Percentiles rank a stretch among this genome's conserved stretches.
These are phyloP conservation scores for Suhomyces ambrosiae DNA, from an alignment of 1,139 yeast genomes.

Conservation along the genomic window DNA sequence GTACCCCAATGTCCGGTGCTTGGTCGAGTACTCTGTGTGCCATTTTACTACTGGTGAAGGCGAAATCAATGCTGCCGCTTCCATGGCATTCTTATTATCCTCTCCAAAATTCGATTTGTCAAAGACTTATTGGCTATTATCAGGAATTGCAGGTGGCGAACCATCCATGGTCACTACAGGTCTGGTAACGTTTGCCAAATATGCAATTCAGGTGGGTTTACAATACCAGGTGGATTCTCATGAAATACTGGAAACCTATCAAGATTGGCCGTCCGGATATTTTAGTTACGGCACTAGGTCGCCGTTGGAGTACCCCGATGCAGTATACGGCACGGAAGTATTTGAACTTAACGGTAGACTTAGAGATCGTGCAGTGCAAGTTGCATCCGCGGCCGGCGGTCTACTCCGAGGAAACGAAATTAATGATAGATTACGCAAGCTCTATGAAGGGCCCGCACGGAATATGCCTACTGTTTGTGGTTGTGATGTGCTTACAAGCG, in stretches of 20 bases:
- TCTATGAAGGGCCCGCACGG: constrained; percentile 52
- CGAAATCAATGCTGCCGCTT: constrained; percentile 63
- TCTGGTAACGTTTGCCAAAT: constrained; percentile 58
- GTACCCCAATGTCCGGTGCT: constrained; percentile 57
- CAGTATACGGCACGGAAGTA: constrained; percentile 64
- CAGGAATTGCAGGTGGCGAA: constrained; percentile 66
- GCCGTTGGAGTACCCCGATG: constrained; percentile 52
- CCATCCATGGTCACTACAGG: constrained; percentile 51
- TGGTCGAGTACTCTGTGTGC: constrained; percentile 52
- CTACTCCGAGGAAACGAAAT: constrained; percentile 46
- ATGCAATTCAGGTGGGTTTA: constrained; percentile 60
- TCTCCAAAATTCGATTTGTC: constrained; percentile 56
- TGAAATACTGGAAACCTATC: constrained; percentile 46
- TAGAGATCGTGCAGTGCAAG: constrained; percentile 55
- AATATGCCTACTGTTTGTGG: constrained; percentile 47
- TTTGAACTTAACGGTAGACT: constrained; percentile 59
- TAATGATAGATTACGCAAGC: constrained; percentile 46
- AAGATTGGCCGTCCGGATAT: constrained; percentile 61
- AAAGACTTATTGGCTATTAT: constrained; percentile 58
- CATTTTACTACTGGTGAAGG: constrained; percentile 69
- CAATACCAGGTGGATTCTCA: constrained; percentile 53
- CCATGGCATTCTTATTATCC: constrained; percentile 53
- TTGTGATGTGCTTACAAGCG: constrained; percentile 62
- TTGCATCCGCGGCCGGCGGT: constrained; percentile 44
- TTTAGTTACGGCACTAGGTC: constrained; percentile 53